Conservation (phyloP, 2,329 filamentous ascomycete species). For the Xylaria sp. region DNA sequence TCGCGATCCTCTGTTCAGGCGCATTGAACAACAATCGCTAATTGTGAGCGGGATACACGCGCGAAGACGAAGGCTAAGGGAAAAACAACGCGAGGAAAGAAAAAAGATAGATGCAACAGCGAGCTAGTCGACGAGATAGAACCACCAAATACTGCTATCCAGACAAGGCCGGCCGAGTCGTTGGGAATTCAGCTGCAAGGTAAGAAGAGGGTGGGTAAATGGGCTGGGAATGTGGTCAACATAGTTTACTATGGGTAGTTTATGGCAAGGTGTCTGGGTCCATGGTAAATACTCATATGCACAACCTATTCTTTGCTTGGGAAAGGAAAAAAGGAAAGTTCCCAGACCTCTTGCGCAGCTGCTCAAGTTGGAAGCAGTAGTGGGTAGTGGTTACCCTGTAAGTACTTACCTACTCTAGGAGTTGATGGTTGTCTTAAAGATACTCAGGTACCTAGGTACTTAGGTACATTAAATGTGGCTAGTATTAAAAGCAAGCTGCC, state of each 20-base stretch:
- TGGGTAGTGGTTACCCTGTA: background rate
- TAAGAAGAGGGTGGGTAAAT: background rate
- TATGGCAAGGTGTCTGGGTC: background rate
- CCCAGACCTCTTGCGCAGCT: too few species aligned
- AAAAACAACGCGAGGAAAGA: background rate
- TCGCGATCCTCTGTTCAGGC: conserved; percentile 25
- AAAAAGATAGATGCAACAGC: too few species aligned
- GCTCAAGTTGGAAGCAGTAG: too few species aligned
- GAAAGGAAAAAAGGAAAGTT: too few species aligned
- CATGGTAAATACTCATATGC: background rate
- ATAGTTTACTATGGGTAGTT: background rate
- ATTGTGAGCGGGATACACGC: background rate
- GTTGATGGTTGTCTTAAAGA: too few species aligned
- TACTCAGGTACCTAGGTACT: too few species aligned
- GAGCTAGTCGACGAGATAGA: background rate
- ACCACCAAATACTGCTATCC: background rate
- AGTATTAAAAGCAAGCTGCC: background rate
- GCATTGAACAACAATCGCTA: conserved; percentile 8
- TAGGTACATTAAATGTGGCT: background rate
- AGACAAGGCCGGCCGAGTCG: background rate
- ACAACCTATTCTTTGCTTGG: background rate
- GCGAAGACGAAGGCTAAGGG: background rate
- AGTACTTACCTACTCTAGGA: too few species aligned
- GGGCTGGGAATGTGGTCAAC: background rate
- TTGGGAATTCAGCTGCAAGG: conserved; percentile 2